phyloP scores from a whole-genome alignment of 2,329 filamentous ascomycete species.

The Cryphonectria parasitica region DNA sequence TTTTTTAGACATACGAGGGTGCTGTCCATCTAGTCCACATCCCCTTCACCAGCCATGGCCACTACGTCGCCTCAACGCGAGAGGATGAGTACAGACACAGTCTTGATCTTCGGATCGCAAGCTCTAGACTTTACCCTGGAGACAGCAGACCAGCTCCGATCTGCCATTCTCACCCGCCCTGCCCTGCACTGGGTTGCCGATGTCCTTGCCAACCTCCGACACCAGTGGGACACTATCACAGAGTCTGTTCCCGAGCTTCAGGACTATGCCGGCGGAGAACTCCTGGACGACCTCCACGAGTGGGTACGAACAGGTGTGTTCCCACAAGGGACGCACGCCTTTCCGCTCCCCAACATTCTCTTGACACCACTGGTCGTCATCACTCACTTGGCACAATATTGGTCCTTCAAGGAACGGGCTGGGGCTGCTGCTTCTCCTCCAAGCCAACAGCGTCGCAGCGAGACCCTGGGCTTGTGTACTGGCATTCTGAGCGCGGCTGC shows the following conservation, averaged over 20 bases:
- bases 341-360: slow-evolving; percentile 3
- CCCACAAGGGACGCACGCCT: background rate
- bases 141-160: background rate
- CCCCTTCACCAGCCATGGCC: background rate
- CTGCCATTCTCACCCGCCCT: background rate
- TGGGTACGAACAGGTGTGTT: slow-evolving; percentile 3
- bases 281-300: background rate
- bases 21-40: background rate
- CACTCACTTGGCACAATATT: background rate
- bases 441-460: background rate
- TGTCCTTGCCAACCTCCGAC: background rate
- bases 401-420: slow-evolving; percentile 1
- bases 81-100: slow-evolving; percentile 1
- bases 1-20: background rate
- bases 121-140: background rate
- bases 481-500: slow-evolving; percentile 45
- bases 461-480: slow-evolving; percentile 43
- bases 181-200: background rate
- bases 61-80: slow-evolving; percentile 5
- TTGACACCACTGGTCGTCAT: slow-evolving; percentile 11
- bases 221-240: background rate
- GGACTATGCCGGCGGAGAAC: background rate
- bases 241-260: background rate
- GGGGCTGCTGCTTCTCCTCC: background rate
- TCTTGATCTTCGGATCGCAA: slow-evolving; percentile 4